Evolutionary conservation across 192 early-diverging fungal species (phyloP).

Genomic region (Paraglomus brasilianum): DNA sequence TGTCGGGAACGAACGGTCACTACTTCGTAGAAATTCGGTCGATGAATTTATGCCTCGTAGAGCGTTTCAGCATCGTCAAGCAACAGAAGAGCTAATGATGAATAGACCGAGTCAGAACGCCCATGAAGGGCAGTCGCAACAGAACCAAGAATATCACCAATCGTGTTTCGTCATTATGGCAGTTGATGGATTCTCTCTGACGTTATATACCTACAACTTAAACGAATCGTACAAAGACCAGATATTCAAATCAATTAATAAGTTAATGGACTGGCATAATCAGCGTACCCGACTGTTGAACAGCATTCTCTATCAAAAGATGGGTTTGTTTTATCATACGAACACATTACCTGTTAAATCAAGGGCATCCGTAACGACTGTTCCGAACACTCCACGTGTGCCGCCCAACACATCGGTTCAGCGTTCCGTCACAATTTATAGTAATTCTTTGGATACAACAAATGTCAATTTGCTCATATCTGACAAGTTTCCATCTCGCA

Average conservation of each 20-base stretch:
- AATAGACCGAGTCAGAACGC: conserved; percentile 34
- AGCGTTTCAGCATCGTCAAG: conserved; percentile 31
- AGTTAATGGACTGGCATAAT: conserved; percentile 47
- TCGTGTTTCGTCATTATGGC: conserved; percentile 52
- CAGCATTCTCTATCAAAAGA: conserved; percentile 59
- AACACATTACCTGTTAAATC: conserved; percentile 36
- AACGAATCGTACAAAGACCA: conserved; percentile 46
- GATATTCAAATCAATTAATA: conserved; percentile 43
- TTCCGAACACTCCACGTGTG: conserved; percentile 6
- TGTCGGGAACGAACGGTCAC: conserved; percentile 44
- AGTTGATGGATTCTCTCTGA: conserved; percentile 41
- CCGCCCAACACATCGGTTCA: neutral
- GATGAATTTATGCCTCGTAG: conserved; percentile 21
- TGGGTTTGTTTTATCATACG: conserved; percentile 59
- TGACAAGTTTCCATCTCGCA: too few species aligned
- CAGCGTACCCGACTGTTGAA: conserved; percentile 47
- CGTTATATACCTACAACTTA: conserved; percentile 55
- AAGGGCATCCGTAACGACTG: neutral
- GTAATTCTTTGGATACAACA: conserved; percentile 9
- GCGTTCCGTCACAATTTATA: neutral
- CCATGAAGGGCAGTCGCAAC: conserved; percentile 28
- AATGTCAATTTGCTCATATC: too few species aligned
- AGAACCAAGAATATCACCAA: conserved; percentile 17
- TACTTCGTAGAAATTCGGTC: conserved; percentile 40
- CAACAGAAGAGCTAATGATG: conserved; percentile 45